phyloP scores from a whole-genome alignment of 2,329 filamentous ascomycete species.

The Cucurbitaria berberidis region DNA sequence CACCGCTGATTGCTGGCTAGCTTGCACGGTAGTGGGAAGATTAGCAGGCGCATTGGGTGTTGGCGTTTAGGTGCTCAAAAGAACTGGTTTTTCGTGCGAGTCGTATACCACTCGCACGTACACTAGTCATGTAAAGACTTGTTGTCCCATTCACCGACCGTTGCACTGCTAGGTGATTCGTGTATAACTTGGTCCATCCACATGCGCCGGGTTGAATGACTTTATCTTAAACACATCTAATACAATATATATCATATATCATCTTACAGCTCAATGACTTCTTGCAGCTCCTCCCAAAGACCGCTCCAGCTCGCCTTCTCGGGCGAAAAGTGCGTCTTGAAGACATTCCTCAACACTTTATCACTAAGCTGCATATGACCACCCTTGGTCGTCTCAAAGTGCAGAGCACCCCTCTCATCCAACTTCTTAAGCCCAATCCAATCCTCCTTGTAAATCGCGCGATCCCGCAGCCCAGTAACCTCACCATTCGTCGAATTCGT shows the following conservation, averaged over 20 bases:
- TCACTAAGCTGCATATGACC: slow-evolving; percentile 82
- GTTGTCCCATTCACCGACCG: neutral
- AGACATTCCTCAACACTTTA: slow-evolving; percentile 68
- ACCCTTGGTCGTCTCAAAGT: slow-evolving; percentile 75
- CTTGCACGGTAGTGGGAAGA: neutral
- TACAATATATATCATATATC: neutral
- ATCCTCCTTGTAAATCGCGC: slow-evolving; percentile 82
- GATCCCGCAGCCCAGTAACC: slow-evolving; percentile 70
- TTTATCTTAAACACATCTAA: neutral
- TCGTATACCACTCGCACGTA: slow-evolving; percentile 12
- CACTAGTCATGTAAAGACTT: neutral
- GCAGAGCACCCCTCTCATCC: slow-evolving; percentile 78
- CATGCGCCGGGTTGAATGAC: neutral
- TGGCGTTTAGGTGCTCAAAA: slow-evolving; percentile 8
- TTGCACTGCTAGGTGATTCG: neutral
- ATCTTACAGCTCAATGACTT: slow-evolving; percentile 35
- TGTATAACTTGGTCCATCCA: too few species aligned
- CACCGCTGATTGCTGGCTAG: slow-evolving; percentile 37
- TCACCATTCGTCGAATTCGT: slow-evolving; percentile 67
- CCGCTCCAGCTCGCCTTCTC: slow-evolving; percentile 17
- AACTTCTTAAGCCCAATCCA: slow-evolving; percentile 86
- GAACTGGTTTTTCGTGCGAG: neutral
- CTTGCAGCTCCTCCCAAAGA: slow-evolving; percentile 19
- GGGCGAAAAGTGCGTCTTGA: slow-evolving; percentile 69
- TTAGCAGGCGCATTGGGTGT: slow-evolving; percentile 15